These are phyloP conservation scores for Plasmodium berghei DNA, from an alignment of 169 alveolate species.

Conservation along the genomic window DNA sequence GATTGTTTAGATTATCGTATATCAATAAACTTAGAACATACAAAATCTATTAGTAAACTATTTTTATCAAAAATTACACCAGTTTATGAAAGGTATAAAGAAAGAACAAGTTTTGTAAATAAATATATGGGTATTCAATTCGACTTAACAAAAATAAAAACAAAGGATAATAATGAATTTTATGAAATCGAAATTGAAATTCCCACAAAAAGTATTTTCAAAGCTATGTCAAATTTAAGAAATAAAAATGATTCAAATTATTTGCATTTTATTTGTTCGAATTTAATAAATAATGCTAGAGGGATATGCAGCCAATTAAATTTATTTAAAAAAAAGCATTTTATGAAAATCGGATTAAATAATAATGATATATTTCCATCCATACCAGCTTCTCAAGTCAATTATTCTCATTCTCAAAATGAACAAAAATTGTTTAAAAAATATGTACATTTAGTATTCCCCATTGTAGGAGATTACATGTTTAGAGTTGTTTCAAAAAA, in stretches of 20 bases:
- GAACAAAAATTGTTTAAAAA: conserved; percentile 46
- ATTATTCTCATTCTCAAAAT: conserved; percentile 12
- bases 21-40: conserved; percentile 52
- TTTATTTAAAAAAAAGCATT: conserved; percentile 18
- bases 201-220: conserved; percentile 55
- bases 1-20: conserved; percentile 69
- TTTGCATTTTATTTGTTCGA: conserved; percentile 70
- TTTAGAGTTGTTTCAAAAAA: conserved; percentile 66
- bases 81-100: conserved; percentile 66
- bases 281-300: conserved; percentile 51
- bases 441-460: conserved; percentile 42
- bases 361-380: neutral
- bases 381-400: neutral
- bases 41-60: conserved; percentile 54
- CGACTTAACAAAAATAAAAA: conserved; percentile 60
- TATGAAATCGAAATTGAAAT: conserved; percentile 75
- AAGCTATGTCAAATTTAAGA: conserved; percentile 70
- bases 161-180: conserved; percentile 27
- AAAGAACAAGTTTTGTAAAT: conserved; percentile 60
- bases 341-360: neutral
- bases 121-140: conserved; percentile 58
- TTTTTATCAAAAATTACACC: conserved; percentile 56
- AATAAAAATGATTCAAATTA: conserved; percentile 73
- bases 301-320: conserved; percentile 57
- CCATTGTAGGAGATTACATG: conserved; percentile 68